Percentiles rank a stretch among this genome's conserved stretches.
Evolutionary conservation across 148 eudicot species (phyloP).

Genomic region (Silene latifolia): DNA sequence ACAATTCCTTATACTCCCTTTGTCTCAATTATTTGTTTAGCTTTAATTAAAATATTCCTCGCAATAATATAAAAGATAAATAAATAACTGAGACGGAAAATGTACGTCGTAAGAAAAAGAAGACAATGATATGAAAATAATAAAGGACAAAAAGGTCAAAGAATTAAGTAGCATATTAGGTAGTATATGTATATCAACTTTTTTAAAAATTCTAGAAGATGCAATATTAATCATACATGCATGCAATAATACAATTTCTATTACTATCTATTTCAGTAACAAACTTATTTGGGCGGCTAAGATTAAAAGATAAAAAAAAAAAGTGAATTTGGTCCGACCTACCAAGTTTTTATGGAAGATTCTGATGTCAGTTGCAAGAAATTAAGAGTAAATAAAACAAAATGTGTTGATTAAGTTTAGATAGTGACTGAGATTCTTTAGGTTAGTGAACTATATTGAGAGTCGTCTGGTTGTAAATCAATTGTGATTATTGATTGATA

Average conservation of each 20-base stretch:
- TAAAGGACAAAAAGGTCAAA: neutral
- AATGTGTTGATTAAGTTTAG: neutral
- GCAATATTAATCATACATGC: neutral
- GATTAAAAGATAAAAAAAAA: too few relatives aligned
- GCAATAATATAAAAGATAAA: too few relatives aligned
- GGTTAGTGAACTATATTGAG: neutral
- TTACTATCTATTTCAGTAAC: neutral
- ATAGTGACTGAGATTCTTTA: neutral
- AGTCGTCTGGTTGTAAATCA: neutral
- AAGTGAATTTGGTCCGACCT: slow-evolving; percentile 12
- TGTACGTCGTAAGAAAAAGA: neutral
- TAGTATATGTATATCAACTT: neutral
- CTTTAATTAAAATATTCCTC: too few relatives aligned
- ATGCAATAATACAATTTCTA: neutral
- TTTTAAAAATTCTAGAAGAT: neutral
- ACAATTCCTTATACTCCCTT: too few relatives aligned
- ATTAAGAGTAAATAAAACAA: neutral
- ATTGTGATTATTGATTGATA: neutral
- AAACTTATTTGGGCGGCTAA: neutral
- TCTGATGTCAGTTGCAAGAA: slow-evolving; percentile 8
- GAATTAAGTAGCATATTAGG: slow-evolving; percentile 8
- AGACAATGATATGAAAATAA: neutral
- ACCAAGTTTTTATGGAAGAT: neutral
- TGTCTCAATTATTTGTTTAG: too few relatives aligned
- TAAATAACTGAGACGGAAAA: too few relatives aligned